Evolutionary conservation across 73 alveolate species (phyloP).

Genomic region (Effrenium voratum): DNA sequence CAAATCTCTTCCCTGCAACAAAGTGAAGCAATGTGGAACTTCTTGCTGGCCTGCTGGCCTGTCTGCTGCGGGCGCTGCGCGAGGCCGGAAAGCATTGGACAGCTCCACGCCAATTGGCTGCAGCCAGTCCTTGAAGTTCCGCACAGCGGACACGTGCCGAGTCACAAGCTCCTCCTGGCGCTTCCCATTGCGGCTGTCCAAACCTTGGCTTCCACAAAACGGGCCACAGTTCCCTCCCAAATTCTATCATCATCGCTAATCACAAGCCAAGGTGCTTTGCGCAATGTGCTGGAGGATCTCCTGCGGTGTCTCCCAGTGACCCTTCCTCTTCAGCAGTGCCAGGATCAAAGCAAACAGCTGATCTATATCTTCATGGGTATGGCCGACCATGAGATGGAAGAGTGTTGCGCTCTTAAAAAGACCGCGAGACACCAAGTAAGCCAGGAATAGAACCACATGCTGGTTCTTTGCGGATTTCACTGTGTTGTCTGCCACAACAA

Average conservation of each 20-base stretch:
- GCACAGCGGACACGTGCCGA: neutral
- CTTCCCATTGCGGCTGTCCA: neutral
- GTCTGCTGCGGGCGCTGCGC: neutral
- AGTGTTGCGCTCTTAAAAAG: neutral
- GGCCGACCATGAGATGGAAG: conserved; percentile 35
- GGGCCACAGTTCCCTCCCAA: no score
- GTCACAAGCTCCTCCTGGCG: neutral
- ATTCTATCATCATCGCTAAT: no score
- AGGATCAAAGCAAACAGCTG: neutral
- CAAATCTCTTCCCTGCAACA: neutral
- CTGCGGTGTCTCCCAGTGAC: neutral
- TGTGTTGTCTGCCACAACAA: conserved; percentile 47
- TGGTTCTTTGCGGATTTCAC: neutral
- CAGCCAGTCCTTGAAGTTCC: neutral
- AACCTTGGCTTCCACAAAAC: no score
- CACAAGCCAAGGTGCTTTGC: neutral
- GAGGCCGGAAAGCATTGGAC: neutral
- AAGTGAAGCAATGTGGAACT: neutral
- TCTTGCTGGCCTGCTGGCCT: neutral
- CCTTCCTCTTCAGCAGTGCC: neutral
- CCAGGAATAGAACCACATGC: neutral
- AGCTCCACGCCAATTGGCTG: neutral
- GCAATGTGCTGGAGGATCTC: neutral
- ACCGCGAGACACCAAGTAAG: neutral
- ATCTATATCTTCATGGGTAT: neutral